Conservation (phyloP, 139 green algal species). For the Deuterostichococcus epilithicus region DNA sequence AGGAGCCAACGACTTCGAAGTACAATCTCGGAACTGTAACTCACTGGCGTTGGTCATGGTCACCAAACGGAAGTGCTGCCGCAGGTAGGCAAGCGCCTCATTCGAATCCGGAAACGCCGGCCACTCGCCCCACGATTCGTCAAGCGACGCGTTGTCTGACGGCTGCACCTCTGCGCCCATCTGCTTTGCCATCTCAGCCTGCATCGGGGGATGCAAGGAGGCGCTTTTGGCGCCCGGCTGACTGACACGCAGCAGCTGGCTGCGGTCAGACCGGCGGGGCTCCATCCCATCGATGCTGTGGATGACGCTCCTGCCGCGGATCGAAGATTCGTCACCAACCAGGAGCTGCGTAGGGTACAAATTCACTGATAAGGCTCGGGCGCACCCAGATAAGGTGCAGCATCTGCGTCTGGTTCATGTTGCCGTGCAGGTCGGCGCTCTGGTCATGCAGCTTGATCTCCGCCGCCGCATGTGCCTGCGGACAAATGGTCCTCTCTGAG, state of each 20-base stretch:
- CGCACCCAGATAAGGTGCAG: background rate
- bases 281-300: no score
- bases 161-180: background rate
- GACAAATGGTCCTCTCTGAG: background rate
- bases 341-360: no score
- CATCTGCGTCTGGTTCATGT: background rate
- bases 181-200: background rate
- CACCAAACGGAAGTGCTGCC: background rate
- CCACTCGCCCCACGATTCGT: background rate
- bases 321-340: no score
- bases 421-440: background rate
- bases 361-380: no score
- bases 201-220: no score
- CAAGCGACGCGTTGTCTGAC: background rate
- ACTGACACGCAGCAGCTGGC: no score
- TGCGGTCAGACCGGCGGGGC: no score
- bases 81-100: background rate
- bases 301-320: no score
- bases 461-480: background rate
- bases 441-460: background rate
- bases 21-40: no score
- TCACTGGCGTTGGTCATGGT: background rate
- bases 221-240: no score
- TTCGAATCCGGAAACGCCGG: background rate
- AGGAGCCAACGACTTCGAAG: no score